phyloP scores from a whole-genome alignment of 2,329 filamentous ascomycete species.

The Uncinocarpus reesii region DNA sequence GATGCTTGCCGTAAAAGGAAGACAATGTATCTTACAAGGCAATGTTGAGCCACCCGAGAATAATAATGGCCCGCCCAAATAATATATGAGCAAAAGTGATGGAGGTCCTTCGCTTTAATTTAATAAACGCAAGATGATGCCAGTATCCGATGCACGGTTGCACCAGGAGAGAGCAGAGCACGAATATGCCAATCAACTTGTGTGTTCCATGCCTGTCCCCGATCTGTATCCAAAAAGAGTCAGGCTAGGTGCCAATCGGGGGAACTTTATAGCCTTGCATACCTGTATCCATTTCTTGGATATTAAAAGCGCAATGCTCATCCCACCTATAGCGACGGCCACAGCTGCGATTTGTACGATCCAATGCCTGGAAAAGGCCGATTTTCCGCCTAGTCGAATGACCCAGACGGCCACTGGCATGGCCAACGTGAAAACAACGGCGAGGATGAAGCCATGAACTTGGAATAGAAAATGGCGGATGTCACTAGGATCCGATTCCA shows the following conservation, averaged over 20 bases:
- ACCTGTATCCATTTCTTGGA: conserved; percentile 5
- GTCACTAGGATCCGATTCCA: neutral
- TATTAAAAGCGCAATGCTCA: neutral
- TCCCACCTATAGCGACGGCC: neutral
- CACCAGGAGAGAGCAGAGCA: conserved; percentile 1
- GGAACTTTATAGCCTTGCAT: neutral
- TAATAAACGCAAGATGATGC: conserved; percentile 4
- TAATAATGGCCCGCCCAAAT: neutral
- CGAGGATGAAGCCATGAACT: conserved; percentile 1
- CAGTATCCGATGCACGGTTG: conserved; percentile 8
- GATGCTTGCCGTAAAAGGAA: too few relatives aligned
- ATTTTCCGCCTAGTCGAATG: conserved; percentile 4
- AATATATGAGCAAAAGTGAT: conserved; percentile 6
- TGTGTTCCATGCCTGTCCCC: neutral
- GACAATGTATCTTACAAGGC: neutral
- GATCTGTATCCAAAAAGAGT: neutral
- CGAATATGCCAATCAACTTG: conserved; percentile 4
- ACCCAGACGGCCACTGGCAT: neutral
- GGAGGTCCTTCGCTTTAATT: neutral
- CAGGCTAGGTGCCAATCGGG: neutral
- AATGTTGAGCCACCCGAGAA: neutral
- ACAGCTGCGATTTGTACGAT: neutral
- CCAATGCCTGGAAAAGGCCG: conserved; percentile 1
- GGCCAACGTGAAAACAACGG: neutral
- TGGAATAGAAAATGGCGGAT: conserved; percentile 2